A percentile compares a stretch with the other conserved stretches of the same genome.
Conservation (phyloP, 768 basidiomycete species). For the Suillus americanus region DNA sequence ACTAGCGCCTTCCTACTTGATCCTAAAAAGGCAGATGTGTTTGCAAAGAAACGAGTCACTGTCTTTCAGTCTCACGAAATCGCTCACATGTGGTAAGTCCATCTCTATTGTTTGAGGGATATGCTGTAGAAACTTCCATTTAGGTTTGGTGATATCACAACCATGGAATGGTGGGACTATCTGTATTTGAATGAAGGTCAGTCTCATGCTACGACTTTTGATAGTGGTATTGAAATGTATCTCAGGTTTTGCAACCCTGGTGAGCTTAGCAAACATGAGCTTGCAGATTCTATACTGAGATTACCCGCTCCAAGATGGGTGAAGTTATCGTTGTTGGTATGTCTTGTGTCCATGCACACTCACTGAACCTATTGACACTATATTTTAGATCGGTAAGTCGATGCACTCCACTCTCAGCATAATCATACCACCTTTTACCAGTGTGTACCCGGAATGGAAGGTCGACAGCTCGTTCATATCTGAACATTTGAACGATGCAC, state of each 20-base stretch:
- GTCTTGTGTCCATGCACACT: conserved; percentile 16
- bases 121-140: conserved; percentile 12
- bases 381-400: conserved; percentile 51
- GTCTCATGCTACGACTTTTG: conserved; percentile 5
- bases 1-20: conserved; percentile 81
- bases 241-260: conserved; percentile 82
- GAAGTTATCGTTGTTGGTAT: conserved; percentile 80
- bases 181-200: conserved; percentile 78
- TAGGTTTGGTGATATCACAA: conserved; percentile 91
- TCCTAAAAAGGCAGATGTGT: conserved; percentile 67
- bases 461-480: conserved; percentile 80
- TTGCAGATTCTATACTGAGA: conserved; percentile 5
- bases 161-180: conserved; percentile 93
- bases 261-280: conserved; percentile 30
- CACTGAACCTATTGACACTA: not conserved
- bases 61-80: conserved; percentile 83
- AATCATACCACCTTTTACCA: conserved; percentile 3
- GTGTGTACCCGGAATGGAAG: conserved; percentile 83
- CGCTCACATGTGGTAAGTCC: conserved; percentile 71
- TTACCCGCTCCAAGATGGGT: conserved; percentile 58
- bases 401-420: not conserved
- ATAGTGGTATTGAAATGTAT: conserved; percentile 8
- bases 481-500: conserved; percentile 72
- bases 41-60: conserved; percentile 78
- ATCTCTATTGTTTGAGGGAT: not conserved